These are phyloP conservation scores for Raffaelea deltoideospora DNA, from an alignment of 2,329 filamentous ascomycete species.

Conservation along the genomic window DNA sequence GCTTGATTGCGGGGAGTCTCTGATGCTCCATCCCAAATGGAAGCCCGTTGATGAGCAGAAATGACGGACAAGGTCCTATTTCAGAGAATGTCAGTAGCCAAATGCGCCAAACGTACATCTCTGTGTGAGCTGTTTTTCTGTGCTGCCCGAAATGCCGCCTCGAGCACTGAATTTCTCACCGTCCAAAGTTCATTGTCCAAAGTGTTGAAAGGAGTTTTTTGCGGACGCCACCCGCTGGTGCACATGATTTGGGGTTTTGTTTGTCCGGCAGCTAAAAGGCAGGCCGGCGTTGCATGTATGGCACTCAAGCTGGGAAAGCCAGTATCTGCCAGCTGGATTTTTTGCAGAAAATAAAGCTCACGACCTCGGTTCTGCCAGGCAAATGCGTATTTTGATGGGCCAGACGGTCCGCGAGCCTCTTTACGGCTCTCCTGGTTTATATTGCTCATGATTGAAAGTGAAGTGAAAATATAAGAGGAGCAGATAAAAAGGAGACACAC, in stretches of 20 bases:
- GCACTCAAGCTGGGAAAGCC: not conserved
- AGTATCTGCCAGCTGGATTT: not conserved
- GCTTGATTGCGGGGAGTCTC: constrained; percentile 4
- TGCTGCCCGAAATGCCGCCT: too few species aligned
- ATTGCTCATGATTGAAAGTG: too few species aligned
- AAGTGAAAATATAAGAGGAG: too few species aligned
- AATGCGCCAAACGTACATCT: not conserved
- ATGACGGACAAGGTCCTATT: not conserved
- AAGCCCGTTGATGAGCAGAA: not conserved
- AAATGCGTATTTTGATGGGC: not conserved
- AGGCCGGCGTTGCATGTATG: constrained; percentile 5
- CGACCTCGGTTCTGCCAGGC: constrained; percentile 1
- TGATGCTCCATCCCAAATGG: not conserved
- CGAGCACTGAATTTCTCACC: too few species aligned
- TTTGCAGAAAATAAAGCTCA: not conserved
- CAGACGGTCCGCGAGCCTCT: too few species aligned
- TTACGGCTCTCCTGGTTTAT: too few species aligned
- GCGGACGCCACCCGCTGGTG: constrained; percentile 5
- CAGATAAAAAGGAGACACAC: too few species aligned
- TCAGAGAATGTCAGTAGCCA: too few species aligned
- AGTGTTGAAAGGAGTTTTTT: not conserved
- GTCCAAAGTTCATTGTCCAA: constrained; percentile 5
- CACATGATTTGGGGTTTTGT: not conserved
- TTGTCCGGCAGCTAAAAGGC: constrained; percentile 1
- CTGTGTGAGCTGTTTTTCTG: not conserved